These are phyloP conservation scores for Penicillium sp. DNA, from an alignment of 2,329 filamentous ascomycete species.

Conservation along the genomic window DNA sequence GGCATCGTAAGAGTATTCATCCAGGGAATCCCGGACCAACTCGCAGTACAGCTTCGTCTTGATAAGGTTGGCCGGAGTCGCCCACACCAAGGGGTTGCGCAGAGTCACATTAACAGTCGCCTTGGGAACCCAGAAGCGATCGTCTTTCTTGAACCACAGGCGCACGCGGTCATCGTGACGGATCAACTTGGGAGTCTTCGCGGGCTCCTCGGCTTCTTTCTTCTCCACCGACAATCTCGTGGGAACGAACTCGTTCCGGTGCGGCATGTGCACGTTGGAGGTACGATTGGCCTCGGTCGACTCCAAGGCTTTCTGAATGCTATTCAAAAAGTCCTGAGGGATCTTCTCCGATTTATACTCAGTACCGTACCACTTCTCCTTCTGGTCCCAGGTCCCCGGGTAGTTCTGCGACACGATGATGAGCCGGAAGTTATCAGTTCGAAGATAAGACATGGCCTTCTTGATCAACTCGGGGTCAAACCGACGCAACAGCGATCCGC, in stretches of 20 bases:
- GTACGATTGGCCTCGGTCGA: slow-evolving; percentile 60
- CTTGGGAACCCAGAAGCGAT: slow-evolving; percentile 97
- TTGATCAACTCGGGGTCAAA: slow-evolving; percentile 78
- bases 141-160: slow-evolving; percentile 98
- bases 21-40: slow-evolving; percentile 81
- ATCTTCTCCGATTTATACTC: slow-evolving; percentile 85
- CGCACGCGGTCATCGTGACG: slow-evolving; percentile 77
- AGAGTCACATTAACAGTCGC: slow-evolving; percentile 81
- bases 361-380: slow-evolving; percentile 97
- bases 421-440: slow-evolving; percentile 86
- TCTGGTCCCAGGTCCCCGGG: slow-evolving; percentile 79
- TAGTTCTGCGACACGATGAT: slow-evolving; percentile 78
- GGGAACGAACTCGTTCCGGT: slow-evolving; percentile 94
- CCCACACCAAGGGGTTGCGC: slow-evolving; percentile 73
- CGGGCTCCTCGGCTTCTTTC: slow-evolving; percentile 76
- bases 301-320: slow-evolving; percentile 64
- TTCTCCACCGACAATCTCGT: slow-evolving; percentile 91
- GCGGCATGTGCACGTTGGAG: slow-evolving; percentile 75
- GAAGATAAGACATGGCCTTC: slow-evolving; percentile 68
- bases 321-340: slow-evolving; percentile 68
- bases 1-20: slow-evolving; percentile 93
- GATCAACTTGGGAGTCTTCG: slow-evolving; percentile 73
- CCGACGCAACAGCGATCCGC: slow-evolving; percentile 72
- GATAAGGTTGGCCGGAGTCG: slow-evolving; percentile 73
- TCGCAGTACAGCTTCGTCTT: slow-evolving; percentile 80